These are phyloP conservation scores for Dothidotthia symphoricarpi DNA, from an alignment of 2,329 filamentous ascomycete genomes.

Conservation along the genomic window DNA sequence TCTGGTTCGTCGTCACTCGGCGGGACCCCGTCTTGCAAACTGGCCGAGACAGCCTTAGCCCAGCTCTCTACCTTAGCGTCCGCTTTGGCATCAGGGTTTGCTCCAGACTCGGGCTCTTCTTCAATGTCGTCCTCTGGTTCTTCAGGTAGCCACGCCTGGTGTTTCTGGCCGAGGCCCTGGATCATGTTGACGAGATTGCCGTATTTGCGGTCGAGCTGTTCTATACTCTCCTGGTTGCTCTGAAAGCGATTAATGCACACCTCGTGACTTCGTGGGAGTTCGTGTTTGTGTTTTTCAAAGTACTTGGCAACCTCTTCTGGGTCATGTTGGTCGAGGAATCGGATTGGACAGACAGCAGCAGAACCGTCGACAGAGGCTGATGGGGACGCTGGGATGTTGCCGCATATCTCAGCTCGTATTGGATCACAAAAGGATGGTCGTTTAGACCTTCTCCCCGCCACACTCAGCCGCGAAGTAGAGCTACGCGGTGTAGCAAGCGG, in stretches of 20 bases:
- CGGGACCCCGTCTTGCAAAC: slow-evolving; percentile 45
- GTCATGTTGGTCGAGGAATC: slow-evolving; percentile 87
- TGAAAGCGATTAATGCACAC: slow-evolving; percentile 89
- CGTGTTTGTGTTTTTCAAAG: slow-evolving; percentile 92
- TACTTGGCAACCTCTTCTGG: slow-evolving; percentile 92
- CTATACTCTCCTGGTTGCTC: slow-evolving; percentile 78
- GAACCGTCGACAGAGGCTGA: slow-evolving; percentile 47
- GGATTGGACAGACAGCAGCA: slow-evolving; percentile 79
- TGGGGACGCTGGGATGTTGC: slow-evolving; percentile 46
- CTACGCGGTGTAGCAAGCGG: slow-evolving; percentile 45
- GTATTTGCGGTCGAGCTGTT: slow-evolving; percentile 90
- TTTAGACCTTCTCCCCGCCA: slow-evolving; percentile 40
- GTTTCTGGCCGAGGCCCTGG: slow-evolving; percentile 79
- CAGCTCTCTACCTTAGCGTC: slow-evolving; percentile 78
- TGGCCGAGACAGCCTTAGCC: slow-evolving; percentile 72
- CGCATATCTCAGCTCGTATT: slow-evolving; percentile 44
- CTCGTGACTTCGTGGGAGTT: slow-evolving; percentile 89
- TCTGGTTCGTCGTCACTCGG: slow-evolving; percentile 39
- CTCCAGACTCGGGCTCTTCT: slow-evolving; percentile 51
- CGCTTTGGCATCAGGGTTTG: slow-evolving; percentile 45
- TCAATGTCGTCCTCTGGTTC: slow-evolving; percentile 49
- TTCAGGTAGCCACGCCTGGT: slow-evolving; percentile 78
- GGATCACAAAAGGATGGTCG: slow-evolving; percentile 45
- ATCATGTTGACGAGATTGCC: slow-evolving; percentile 93
- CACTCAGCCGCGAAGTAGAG: slow-evolving; percentile 40